Conservation (phyloP, 306 rosid genomes). For the Alnus rubra region DNA sequence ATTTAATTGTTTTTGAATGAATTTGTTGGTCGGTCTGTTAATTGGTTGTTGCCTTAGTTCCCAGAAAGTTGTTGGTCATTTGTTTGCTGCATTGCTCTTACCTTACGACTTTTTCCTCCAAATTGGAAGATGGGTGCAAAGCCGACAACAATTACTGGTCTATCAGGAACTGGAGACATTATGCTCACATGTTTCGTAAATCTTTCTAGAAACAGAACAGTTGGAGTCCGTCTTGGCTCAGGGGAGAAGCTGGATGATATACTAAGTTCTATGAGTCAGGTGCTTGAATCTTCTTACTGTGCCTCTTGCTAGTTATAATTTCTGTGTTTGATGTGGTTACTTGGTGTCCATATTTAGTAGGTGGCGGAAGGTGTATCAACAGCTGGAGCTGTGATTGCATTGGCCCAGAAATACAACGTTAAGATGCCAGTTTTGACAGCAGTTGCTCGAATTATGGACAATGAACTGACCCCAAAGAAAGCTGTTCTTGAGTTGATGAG, state of each 20-base stretch:
- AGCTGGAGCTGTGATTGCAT: slow-evolving; percentile 92
- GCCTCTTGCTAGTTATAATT: slow-evolving; percentile 5
- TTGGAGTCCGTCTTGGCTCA: slow-evolving; percentile 86
- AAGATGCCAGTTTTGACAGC: slow-evolving; percentile 98
- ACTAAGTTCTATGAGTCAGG: slow-evolving; percentile 86
- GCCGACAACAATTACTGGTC: slow-evolving; percentile 85
- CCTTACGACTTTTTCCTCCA: slow-evolving; percentile 8
- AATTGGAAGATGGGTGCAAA: slow-evolving; percentile 87
- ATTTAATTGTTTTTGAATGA: neutral
- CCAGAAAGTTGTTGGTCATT: neutral
- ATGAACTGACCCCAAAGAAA: slow-evolving; percentile 80
- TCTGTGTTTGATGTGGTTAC: neutral
- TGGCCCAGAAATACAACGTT: slow-evolving; percentile 82
- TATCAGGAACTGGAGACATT: slow-evolving; percentile 91
- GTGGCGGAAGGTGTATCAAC: slow-evolving; percentile 97
- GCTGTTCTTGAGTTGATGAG: slow-evolving; percentile 91
- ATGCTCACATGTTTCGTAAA: slow-evolving; percentile 94
- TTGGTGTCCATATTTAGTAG: slow-evolving; percentile 31
- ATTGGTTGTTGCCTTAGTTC: slow-evolving; percentile 2
- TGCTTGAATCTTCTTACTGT: slow-evolving; percentile 23
- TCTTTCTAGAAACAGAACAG: slow-evolving; percentile 89
- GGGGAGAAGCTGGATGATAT: slow-evolving; percentile 85
- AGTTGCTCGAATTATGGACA: slow-evolving; percentile 87
- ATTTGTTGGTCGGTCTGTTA: too few species aligned
- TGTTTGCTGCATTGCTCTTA: slow-evolving; percentile 9